Conservation (phyloP, 306 rosid genomes). For the Purshia tridentata region DNA sequence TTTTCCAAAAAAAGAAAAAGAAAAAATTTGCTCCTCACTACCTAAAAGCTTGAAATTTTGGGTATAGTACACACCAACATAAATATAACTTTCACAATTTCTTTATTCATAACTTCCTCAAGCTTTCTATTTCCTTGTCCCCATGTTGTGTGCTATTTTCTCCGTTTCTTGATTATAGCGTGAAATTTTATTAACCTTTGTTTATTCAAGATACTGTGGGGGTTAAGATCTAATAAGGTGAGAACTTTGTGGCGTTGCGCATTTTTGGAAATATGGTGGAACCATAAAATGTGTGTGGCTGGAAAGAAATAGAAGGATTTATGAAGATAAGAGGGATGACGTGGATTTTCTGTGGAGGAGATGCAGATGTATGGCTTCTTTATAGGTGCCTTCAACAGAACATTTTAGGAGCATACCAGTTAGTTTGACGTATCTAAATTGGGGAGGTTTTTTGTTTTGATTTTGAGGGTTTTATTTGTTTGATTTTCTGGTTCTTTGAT, state of each 20-base stretch:
- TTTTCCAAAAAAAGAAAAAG: too few species aligned
- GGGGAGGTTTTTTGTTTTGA: neutral
- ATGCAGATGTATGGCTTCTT: neutral
- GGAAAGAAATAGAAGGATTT: neutral
- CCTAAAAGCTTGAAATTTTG: neutral
- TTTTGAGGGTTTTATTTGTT: neutral
- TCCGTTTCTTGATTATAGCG: too few species aligned
- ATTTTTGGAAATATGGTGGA: neutral
- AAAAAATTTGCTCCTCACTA: neutral
- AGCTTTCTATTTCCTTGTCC: neutral
- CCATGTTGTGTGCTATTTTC: neutral
- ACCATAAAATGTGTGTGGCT: neutral
- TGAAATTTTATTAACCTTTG: too few species aligned
- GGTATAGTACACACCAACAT: neutral
- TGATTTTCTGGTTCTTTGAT: too few species aligned
- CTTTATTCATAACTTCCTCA: neutral
- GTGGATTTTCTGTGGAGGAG: too few species aligned
- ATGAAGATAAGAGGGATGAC: neutral
- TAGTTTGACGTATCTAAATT: neutral
- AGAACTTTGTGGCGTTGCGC: too few species aligned
- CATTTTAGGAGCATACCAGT: neutral
- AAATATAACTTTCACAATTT: neutral
- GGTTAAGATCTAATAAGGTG: too few species aligned
- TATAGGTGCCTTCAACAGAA: neutral
- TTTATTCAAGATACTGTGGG: too few species aligned